phyloP scores from a whole-genome alignment of 73 alveolate species.

The Paramecium primaurelia region DNA sequence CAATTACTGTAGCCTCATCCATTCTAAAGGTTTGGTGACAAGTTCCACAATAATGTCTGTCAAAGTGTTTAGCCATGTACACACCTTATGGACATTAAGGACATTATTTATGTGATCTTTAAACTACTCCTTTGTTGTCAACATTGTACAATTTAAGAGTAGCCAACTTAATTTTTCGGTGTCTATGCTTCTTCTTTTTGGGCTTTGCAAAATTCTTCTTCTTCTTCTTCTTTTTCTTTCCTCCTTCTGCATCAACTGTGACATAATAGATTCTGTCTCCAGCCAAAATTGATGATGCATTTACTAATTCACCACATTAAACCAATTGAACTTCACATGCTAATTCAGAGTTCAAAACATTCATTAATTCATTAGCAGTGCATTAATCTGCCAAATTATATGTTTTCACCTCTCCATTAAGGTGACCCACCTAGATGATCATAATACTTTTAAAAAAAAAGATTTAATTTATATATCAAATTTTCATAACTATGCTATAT shows the following conservation, averaged over 20 bases:
- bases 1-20: slow-evolving; percentile 58
- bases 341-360: slow-evolving; percentile 25
- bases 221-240: slow-evolving; percentile 63
- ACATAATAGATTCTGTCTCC: slow-evolving; percentile 41
- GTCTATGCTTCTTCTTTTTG: slow-evolving; percentile 64
- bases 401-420: slow-evolving; percentile 30
- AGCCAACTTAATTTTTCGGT: slow-evolving; percentile 73
- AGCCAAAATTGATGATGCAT: slow-evolving; percentile 46
- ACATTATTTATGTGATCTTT: slow-evolving; percentile 84
- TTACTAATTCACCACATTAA: slow-evolving; percentile 35
- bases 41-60: slow-evolving; percentile 94
- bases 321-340: slow-evolving; percentile 55
- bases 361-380: slow-evolving; percentile 42
- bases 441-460: not conserved
- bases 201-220: slow-evolving; percentile 57
- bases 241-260: slow-evolving; percentile 50
- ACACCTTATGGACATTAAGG: slow-evolving; percentile 90
- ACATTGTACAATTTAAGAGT: slow-evolving; percentile 86
- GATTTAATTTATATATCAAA: not conserved
- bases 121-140: slow-evolving; percentile 76
- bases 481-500: not conserved
- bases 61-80: slow-evolving; percentile 92
- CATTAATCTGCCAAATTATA: slow-evolving; percentile 46
- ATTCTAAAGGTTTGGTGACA: slow-evolving; percentile 69
- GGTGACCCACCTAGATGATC: slow-evolving; percentile 14